Base-by-base conservation (phyloP, 306 rosid genomes). In the Prunus salicina region DNA sequence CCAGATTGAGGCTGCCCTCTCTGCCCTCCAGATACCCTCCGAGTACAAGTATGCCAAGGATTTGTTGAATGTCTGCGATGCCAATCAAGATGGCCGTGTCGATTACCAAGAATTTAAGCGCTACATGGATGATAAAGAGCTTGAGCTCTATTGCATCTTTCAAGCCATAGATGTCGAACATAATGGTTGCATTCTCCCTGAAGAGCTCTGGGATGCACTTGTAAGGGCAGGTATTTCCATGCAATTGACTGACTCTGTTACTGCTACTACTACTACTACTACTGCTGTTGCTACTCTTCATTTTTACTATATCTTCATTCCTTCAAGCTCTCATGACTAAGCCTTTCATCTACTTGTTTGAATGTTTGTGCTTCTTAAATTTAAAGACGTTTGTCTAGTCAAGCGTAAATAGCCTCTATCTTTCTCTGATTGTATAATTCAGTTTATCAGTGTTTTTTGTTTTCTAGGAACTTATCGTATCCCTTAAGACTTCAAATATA, bases 181-280 rank as follows among this genome's bases (percentile, higher is more conserved):
- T 43, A 86, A 82, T 76, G 98, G 98, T 0, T 86, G 91, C 77
- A 91, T 91, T 85, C 77, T 87, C 49, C 98, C 96, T 0, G 98
- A 93, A 83, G 96, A 93, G 86, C 93, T 93, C 4, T 91, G 84
- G 86, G 98, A 93, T 73, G 95, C 98, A 52, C 96, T 93, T 61
- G 81, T 91, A 0, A 83, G 77, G 81, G 93, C 93, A 84, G 95
- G 98, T 87, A 78, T 68, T 69, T 60, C 64, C 27, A 16, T 71
- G 45, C 50, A 13, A 7, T 34, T 34, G 41, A 34, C 47, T 24
- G 20, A 55, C 50, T 72, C 46, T 57, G 60, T 41, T 62, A 41
- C 18, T 58, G 64, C 60, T 55, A 19, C 5, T 8, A 9, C 19
- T 61, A 27, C 8, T 20, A 22, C 19, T 61, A 28, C 8, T 20